A percentile compares a stretch with the other conserved stretches of the same genome.
phyloP scores from a whole-genome alignment of 2,329 filamentous ascomycete species.

The Parascedosporium putredinis region DNA sequence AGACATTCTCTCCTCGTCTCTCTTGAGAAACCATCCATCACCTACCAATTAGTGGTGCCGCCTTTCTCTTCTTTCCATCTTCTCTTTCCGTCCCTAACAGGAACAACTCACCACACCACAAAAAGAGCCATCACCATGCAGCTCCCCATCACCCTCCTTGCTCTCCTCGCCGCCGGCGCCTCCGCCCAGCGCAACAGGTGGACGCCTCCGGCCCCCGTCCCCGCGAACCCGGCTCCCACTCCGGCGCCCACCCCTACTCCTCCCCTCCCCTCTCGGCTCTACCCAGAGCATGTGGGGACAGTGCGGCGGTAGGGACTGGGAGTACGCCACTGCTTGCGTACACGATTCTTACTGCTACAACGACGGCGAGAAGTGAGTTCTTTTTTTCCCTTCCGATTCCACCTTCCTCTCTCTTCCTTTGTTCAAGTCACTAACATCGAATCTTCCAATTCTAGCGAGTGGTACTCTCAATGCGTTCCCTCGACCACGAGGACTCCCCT shows the following conservation, averaged over 20 bases:
- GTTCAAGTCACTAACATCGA: too few species aligned
- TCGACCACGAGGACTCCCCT: neutral
- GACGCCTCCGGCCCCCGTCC: neutral
- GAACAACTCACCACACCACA: too few species aligned
- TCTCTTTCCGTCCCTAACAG: too few species aligned
- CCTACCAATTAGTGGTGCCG: too few species aligned
- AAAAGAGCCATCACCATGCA: too few species aligned
- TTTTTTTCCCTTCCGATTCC: too few species aligned
- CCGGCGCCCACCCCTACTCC: neutral
- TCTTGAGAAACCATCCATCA: too few species aligned
- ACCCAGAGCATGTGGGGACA: conserved; percentile 9
- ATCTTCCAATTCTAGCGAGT: conserved; percentile 6
- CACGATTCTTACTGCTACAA: conserved; percentile 7
- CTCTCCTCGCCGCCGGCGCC: neutral
- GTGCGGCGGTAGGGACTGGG: conserved; percentile 7
- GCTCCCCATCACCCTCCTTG: neutral
- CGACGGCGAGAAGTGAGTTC: conserved; percentile 8
- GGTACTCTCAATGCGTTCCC: conserved; percentile 9
- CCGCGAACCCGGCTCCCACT: neutral
- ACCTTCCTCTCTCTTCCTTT: too few species aligned
- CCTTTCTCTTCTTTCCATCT: too few species aligned
- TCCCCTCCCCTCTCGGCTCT: neutral
- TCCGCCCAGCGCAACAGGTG: conserved; percentile 7
- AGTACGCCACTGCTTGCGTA: conserved; percentile 7
- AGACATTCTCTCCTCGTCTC: neutral